phyloP scores from a whole-genome alignment of 129 eudicot species.

The Kitagawia praeruptora region DNA sequence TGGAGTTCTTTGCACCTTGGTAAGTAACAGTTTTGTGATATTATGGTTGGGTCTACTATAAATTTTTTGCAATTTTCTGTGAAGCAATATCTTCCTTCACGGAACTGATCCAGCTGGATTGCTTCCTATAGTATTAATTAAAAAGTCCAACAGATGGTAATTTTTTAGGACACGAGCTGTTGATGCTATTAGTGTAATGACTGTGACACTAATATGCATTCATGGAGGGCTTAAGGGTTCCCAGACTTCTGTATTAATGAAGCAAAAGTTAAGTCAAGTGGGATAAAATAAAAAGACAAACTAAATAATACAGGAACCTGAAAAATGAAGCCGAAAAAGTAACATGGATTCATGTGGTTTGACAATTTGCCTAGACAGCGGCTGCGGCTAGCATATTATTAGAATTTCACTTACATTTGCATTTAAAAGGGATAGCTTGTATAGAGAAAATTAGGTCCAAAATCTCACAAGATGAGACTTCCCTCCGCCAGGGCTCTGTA shows the following conservation, averaged over 20 bases:
- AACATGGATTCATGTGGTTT: neutral
- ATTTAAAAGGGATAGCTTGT: neutral
- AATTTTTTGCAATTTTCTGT: neutral
- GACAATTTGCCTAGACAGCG: neutral
- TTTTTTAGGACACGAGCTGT: neutral
- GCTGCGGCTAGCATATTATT: neutral
- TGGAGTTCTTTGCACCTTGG: slow-evolving; percentile 98
- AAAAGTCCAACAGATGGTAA: neutral
- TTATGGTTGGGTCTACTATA: neutral
- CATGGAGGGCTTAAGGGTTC: neutral
- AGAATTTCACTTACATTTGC: neutral
- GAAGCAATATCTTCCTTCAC: neutral
- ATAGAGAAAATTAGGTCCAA: neutral
- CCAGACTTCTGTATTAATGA: neutral
- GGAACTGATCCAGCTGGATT: neutral
- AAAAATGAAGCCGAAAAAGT: neutral
- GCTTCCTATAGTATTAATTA: neutral
- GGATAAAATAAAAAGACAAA: neutral
- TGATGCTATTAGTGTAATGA: neutral
- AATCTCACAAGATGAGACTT: neutral
- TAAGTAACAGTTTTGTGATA: slow-evolving; percentile 21
- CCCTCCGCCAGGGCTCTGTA: neutral
- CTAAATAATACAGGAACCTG: neutral
- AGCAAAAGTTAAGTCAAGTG: neutral
- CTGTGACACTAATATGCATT: neutral